Conservation (phyloP, 176 grass and related monocot genomes). For the Phoenix dactylifera region DNA sequence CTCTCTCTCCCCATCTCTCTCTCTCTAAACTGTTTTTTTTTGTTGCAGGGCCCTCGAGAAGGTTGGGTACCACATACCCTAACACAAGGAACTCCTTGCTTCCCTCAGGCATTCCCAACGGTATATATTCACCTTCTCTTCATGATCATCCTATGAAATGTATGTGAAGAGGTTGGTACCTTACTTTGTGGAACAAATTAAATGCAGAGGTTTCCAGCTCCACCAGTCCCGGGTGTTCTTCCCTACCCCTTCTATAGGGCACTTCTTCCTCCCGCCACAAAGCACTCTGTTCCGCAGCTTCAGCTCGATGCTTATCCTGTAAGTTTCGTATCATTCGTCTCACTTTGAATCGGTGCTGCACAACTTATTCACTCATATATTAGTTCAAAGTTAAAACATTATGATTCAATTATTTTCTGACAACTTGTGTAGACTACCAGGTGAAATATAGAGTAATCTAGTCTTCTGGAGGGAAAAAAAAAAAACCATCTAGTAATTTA, state of each 20-base stretch:
- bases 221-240: constrained; percentile 36
- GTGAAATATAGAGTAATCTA: too few relatives aligned
- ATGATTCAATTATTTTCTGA: too few relatives aligned
- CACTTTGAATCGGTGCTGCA: too few relatives aligned
- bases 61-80: constrained; percentile 17
- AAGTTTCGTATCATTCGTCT: constrained; percentile 3
- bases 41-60: constrained; percentile 16
- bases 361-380: too few relatives aligned
- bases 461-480: too few relatives aligned
- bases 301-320: constrained; percentile 73
- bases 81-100: constrained; percentile 33
- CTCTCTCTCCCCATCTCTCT: not conserved
- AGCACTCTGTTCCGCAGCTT: constrained; percentile 39
- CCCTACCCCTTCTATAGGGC: constrained; percentile 59
- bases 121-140: not conserved
- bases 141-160: too few relatives aligned
- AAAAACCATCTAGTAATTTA: too few relatives aligned
- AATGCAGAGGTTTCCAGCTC: constrained; percentile 47
- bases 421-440: too few relatives aligned
- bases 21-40: constrained; percentile 1
- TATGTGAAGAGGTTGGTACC: too few relatives aligned
- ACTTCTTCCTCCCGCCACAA: constrained; percentile 9
- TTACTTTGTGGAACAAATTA: too few relatives aligned
- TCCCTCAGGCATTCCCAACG: constrained; percentile 43
- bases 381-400: too few relatives aligned